phyloP scores from a whole-genome alignment of 2,329 filamentous ascomycete genomes.

The Furcasterigmium furcatum region DNA sequence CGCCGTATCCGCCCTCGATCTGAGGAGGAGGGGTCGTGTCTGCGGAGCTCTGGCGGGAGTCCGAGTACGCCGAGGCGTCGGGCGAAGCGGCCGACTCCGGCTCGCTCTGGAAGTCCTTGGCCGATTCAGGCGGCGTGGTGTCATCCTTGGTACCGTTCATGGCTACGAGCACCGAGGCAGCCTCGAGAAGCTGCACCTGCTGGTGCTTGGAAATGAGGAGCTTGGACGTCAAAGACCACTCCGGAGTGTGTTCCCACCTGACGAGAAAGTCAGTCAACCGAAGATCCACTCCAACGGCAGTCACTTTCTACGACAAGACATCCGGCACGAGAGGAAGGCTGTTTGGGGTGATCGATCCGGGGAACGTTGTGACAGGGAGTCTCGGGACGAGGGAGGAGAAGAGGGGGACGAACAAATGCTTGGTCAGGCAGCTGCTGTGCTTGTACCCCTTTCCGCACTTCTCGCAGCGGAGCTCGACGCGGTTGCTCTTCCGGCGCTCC shows the following conservation, averaged over 20 bases:
- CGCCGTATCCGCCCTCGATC: slow-evolving; percentile 55
- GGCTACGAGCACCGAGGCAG: slow-evolving; percentile 89
- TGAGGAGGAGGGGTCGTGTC: slow-evolving; percentile 91
- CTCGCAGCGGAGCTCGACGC: slow-evolving; percentile 88
- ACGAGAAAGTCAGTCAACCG: slow-evolving; percentile 28
- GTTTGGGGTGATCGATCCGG: neutral
- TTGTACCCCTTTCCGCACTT: slow-evolving; percentile 99
- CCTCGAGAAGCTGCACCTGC: slow-evolving; percentile 95
- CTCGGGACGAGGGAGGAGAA: slow-evolving; percentile 32
- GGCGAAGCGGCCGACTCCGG: slow-evolving; percentile 74
- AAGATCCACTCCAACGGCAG: slow-evolving; percentile 12
- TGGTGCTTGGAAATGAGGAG: slow-evolving; percentile 98
- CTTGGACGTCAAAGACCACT: slow-evolving; percentile 97
- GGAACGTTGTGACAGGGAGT: neutral
- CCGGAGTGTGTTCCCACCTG: slow-evolving; percentile 99
- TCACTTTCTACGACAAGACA: neutral
- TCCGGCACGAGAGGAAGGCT: slow-evolving; percentile 8
- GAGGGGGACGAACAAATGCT: slow-evolving; percentile 95
- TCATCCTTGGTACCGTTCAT: slow-evolving; percentile 68
- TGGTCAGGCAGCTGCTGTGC: slow-evolving; percentile 99
- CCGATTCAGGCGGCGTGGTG: slow-evolving; percentile 61
- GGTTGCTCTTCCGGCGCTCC: slow-evolving; percentile 75
- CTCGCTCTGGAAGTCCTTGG: slow-evolving; percentile 72
- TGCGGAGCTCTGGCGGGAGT: slow-evolving; percentile 76
- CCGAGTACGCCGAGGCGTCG: slow-evolving; percentile 78